Evolutionary conservation across 371 early-diverging fungal species (phyloP), one percentile per base, ranked within the genome.

Genomic region (Mucor sp.): DNA sequence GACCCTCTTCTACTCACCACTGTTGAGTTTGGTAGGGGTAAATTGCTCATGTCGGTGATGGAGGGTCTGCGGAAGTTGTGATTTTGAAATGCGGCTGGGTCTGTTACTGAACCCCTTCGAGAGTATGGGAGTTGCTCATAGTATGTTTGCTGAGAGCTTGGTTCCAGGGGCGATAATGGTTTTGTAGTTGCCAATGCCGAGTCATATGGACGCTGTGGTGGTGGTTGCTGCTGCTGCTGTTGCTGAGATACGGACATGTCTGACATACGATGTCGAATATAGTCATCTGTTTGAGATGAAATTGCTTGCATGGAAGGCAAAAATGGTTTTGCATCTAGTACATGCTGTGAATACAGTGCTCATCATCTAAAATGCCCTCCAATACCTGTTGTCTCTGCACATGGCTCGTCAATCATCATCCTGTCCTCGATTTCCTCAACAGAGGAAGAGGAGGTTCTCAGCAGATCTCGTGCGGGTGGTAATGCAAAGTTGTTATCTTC

Each of bases 221-320:
- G 23, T 17, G 27, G 30, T 6, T 35, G 35, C 35, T 35, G 35
- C 35, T 35, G 35, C 9, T 37, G 37, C 37, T 44, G 63, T 43
- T 64, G 59, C 43, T 58, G 60, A 37, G 69, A 72, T 11, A 82
- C 74, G 28, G 75, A 75, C 80, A 83, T 78, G 62, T 77, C 80
- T 8, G 83, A 83, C 74, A 83, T 69, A 12, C 83, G 63, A 50
- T 80, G 80, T 58, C 80, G 77, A 50, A 83, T 67, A 35, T 72
- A 75, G 43, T 83, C 83, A 62, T 83, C 83, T 12, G 77, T 35
- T 55, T 50, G 55, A 25, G 55, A 35, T 27, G 63, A 63, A 53
- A 63, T 19, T 1, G 63, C 23, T 33, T 65, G 66, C 39, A 66
- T 50, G 30, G 67, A 60, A 53, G 61, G 67, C 15, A 60, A 33